Evolutionary conservation across 306 rosid genomes (phyloP).

Genomic region (Dryas drummondii): DNA sequence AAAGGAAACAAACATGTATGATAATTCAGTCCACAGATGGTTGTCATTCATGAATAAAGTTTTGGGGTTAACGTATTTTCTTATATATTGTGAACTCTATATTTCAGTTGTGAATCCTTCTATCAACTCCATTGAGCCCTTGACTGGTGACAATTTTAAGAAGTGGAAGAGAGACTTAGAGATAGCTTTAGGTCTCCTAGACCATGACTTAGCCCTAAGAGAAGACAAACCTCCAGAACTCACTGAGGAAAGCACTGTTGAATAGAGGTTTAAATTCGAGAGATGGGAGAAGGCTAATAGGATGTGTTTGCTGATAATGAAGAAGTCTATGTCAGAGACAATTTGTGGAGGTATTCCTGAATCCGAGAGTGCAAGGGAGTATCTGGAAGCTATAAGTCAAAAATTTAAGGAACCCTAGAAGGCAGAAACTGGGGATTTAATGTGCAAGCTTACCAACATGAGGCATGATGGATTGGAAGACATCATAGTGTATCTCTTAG

Average conservation of each 20-base stretch:
- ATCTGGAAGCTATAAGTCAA: background rate
- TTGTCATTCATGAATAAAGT: no score
- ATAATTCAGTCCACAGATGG: no score
- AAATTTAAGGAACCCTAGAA: conserved; percentile 9
- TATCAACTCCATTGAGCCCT: no score
- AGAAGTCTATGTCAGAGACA: background rate
- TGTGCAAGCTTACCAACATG: background rate
- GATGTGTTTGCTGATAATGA: background rate
- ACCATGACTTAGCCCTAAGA: background rate
- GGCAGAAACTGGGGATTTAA: background rate
- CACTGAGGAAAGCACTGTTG: background rate
- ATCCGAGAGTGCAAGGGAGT: background rate
- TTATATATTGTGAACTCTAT: no score
- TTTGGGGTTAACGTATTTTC: no score
- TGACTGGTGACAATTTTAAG: no score
- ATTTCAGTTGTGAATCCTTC: no score
- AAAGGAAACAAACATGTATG: no score
- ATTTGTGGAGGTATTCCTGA: background rate
- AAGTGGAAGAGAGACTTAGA: background rate
- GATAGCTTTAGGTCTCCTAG: background rate
- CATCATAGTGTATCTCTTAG: no score
- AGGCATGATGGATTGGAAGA: background rate
- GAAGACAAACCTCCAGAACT: background rate
- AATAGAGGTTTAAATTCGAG: background rate
- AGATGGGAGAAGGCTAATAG: background rate